Evolutionary conservation across 257 asterid species (phyloP), one percentile per base, ranked within the genome.

Genomic region (Osmanthus fragrans): DNA sequence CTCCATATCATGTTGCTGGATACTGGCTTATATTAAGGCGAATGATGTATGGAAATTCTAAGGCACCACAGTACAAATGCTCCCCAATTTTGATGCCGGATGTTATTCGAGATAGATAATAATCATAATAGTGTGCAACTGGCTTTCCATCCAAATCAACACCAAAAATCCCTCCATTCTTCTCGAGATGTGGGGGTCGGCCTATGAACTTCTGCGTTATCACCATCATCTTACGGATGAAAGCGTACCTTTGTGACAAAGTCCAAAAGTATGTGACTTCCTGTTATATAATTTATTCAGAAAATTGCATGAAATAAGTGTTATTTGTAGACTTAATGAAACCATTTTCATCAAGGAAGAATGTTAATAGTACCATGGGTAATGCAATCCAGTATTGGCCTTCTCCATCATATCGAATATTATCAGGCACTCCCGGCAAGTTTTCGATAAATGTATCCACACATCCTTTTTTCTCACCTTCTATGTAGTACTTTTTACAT

Each of bases 341-440:
- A 40, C 15, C 47, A 10, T 39, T 39, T 39, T 39, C 45, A 39
- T 40, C 47, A 2, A 40, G 15, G 47, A 40, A 58, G 15, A n/a
- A 58, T 7, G 34, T 23, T 10, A 19, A 15, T 58, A 0, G 11
- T 82, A 92, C 97, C 76, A 86, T 36, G 81, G 29, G 7, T 0
- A 93, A 63, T 12, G 92, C 98, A 66, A 95, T 88, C 98, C 97
- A 95, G 34, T 89, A 95, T 1, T 72, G 86, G 40, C 97, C 97
- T 60, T 93, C 90, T 65, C 98, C 99, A 73, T 91, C 98, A 30
- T 91, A 95, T 40, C 91, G 79, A 70, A 95, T 86, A 83, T 95
- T 95, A 80, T 95, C 99, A 0, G 99, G 97, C 75, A 81, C n/a
- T 56, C 99, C 99, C 3, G 99, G 98, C 71, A 93, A 76, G 71